Conservation (phyloP, 2,329 filamentous ascomycete genomes). For the Clarireedia paspali region DNA sequence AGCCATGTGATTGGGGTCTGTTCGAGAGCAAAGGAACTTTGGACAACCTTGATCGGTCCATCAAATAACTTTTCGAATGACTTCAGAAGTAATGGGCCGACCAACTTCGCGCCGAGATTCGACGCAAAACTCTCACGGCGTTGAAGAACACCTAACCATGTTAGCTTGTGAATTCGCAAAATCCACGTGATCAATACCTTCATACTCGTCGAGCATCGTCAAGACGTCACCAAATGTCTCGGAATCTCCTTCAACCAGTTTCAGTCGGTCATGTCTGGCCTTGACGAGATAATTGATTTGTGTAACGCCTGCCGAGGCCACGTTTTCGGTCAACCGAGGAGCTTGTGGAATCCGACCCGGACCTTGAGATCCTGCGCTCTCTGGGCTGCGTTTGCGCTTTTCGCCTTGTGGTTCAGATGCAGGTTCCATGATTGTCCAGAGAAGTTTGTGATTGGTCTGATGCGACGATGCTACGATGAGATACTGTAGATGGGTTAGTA, state of each 20-base stretch:
- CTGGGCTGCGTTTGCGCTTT: slow-evolving; percentile 25
- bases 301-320: slow-evolving; percentile 15
- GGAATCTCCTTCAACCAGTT: slow-evolving; percentile 44
- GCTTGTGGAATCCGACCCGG: slow-evolving; percentile 25
- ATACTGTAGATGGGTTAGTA: neutral
- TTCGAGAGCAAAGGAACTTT: slow-evolving; percentile 46
- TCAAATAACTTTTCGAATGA: slow-evolving; percentile 83
- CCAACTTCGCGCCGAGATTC: slow-evolving; percentile 74
- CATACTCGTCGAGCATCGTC: slow-evolving; percentile 68
- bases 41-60: slow-evolving; percentile 52
- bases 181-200: slow-evolving; percentile 38
- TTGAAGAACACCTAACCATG: slow-evolving; percentile 58
- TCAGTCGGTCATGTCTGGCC: slow-evolving; percentile 37
- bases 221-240: slow-evolving; percentile 70
- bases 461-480: neutral
- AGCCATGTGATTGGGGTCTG: slow-evolving; percentile 67
- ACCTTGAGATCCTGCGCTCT: slow-evolving; percentile 15
- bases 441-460: neutral
- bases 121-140: slow-evolving; percentile 81
- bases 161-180: slow-evolving; percentile 3
- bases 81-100: slow-evolving; percentile 76
- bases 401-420: neutral
- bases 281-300: slow-evolving; percentile 48
- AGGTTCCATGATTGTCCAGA: neutral
- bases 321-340: slow-evolving; percentile 7